phyloP scores from a whole-genome alignment of 139 green algal species.

The Dunaliella primolecta region DNA sequence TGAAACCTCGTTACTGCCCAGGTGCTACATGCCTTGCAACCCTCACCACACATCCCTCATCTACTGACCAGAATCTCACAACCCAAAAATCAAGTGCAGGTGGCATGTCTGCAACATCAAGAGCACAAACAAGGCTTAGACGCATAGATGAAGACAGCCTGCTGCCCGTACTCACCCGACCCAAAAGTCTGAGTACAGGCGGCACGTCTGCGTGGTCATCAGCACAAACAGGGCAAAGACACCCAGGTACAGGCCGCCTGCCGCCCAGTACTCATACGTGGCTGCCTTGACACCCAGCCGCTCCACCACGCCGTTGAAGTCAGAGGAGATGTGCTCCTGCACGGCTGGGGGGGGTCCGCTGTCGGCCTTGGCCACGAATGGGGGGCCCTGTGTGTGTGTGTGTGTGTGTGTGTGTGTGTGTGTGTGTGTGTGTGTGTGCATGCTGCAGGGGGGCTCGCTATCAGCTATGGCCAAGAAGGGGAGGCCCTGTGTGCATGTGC shows the following conservation, averaged over 20 bases:
- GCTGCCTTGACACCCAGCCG: not conserved
- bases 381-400: not conserved
- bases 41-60: too few relatives aligned
- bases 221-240: slow-evolving; percentile 38
- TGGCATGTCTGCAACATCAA: too few relatives aligned
- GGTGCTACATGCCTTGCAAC: too few relatives aligned
- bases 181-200: slow-evolving; percentile 29
- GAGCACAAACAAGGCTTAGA: too few relatives aligned
- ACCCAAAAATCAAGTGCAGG: too few relatives aligned
- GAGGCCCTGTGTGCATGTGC: too few relatives aligned
- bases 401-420: not conserved
- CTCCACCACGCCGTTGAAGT: slow-evolving; percentile 9
- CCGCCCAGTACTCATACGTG: slow-evolving; percentile 34
- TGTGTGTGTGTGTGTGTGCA: too few relatives aligned
- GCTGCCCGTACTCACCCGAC: slow-evolving; percentile 17
- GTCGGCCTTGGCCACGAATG: not conserved
- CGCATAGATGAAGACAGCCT: too few relatives aligned
- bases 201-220: slow-evolving; percentile 32
- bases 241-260: slow-evolving; percentile 37
- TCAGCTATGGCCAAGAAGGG: too few relatives aligned
- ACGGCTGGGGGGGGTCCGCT: not conserved
- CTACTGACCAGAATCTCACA: too few relatives aligned
- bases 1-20: too few relatives aligned
- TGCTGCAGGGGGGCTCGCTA: too few relatives aligned
- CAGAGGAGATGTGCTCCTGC: not conserved